Conservation (phyloP, 768 basidiomycete species). For the Tricholoma matsutake region DNA sequence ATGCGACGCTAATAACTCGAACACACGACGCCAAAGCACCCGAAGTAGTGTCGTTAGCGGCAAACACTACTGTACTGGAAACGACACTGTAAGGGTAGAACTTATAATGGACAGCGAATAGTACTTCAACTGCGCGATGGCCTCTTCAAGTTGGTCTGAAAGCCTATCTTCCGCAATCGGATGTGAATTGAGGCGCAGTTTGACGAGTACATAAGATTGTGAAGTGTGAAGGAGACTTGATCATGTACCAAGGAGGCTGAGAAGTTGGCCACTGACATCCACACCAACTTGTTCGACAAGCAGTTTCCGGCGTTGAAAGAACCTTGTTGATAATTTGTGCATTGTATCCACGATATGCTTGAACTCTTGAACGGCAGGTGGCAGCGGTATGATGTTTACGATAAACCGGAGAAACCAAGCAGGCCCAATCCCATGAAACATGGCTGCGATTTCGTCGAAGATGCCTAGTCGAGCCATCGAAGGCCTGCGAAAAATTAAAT, state of each 20-base stretch:
- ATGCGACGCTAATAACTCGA: background rate
- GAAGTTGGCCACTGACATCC: background rate
- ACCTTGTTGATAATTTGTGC: background rate
- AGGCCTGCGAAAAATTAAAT: background rate
- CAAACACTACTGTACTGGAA: background rate
- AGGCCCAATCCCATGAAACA: background rate
- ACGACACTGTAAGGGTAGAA: background rate
- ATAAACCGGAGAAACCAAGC: background rate
- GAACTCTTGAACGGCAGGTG: background rate
- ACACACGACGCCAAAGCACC: background rate
- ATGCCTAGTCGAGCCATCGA: background rate
- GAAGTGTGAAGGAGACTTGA: background rate
- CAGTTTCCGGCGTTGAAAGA: background rate
- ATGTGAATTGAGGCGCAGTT: background rate
- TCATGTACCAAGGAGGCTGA: background rate
- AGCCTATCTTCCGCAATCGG: background rate
- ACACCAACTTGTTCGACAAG: background rate
- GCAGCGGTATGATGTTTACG: background rate
- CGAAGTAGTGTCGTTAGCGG: background rate
- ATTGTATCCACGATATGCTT: background rate
- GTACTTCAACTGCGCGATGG: background rate
- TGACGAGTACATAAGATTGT: background rate
- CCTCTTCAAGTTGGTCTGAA: background rate
- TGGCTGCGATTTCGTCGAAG: background rate
- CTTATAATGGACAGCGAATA: background rate